These are phyloP conservation scores for Amanita rimosa DNA, from an alignment of 768 basidiomycete species.

Conservation along the genomic window DNA sequence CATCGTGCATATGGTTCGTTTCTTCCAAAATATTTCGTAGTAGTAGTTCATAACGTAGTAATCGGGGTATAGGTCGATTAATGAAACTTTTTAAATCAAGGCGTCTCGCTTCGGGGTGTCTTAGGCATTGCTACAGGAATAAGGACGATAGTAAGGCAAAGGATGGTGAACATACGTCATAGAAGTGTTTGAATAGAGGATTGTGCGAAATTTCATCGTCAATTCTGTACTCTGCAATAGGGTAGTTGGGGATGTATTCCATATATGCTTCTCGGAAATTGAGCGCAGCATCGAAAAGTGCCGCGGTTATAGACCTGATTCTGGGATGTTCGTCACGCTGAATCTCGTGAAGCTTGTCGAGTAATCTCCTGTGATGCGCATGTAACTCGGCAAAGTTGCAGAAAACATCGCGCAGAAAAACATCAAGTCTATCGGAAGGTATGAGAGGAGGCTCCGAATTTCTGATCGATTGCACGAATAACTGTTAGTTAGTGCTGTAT, in stretches of 20 bases:
- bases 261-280: constrained; percentile 91
- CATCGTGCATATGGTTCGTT: constrained; percentile 66
- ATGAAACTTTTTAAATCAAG: constrained; percentile 92
- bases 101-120: constrained; percentile 68
- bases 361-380: constrained; percentile 61
- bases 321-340: constrained; percentile 82
- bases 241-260: constrained; percentile 90
- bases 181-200: constrained; percentile 66
- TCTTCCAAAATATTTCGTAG: constrained; percentile 73
- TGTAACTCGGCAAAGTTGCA: constrained; percentile 77
- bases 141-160: constrained; percentile 6
- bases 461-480: constrained; percentile 73
- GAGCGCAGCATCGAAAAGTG: constrained; percentile 80
- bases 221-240: constrained; percentile 80
- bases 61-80: constrained; percentile 81
- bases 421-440: constrained; percentile 51
- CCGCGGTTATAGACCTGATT: constrained; percentile 71
- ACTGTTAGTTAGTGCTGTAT: constrained; percentile 28
- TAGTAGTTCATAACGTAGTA: constrained; percentile 81
- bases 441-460: constrained; percentile 70
- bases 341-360: constrained; percentile 75
- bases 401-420: constrained; percentile 81
- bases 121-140: constrained; percentile 28
- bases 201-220: constrained; percentile 85
- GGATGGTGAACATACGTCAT: constrained; percentile 44